These are phyloP conservation scores for Trebouxia sp. DNA, from an alignment of 139 green algal genomes.

Conservation along the genomic window DNA sequence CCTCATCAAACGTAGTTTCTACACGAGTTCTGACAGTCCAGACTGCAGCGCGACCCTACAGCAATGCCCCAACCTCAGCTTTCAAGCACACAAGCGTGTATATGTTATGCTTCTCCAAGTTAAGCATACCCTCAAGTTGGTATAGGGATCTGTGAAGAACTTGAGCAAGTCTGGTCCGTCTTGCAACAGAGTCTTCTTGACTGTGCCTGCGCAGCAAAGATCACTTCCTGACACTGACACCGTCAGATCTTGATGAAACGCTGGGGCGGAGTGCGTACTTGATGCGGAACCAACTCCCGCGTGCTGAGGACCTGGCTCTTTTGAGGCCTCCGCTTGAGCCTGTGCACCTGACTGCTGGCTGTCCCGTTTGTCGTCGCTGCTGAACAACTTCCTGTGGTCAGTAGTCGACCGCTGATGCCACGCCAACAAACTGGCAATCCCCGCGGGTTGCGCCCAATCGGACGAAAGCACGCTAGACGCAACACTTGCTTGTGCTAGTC, in stretches of 20 bases:
- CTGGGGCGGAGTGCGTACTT: too few relatives aligned
- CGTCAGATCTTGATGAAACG: too few relatives aligned
- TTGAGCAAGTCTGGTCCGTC: neutral
- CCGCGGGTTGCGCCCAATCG: neutral
- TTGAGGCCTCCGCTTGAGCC: neutral
- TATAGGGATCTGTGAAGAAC: neutral
- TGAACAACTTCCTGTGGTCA: neutral
- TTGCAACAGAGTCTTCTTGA: neutral
- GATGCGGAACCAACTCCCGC: too few relatives aligned
- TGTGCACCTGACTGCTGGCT: neutral
- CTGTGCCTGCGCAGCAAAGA: neutral
- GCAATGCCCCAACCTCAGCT: too few relatives aligned
- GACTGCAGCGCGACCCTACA: neutral
- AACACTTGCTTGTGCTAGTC: neutral
- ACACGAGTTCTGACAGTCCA: neutral
- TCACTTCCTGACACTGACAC: neutral
- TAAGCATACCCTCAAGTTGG: neutral
- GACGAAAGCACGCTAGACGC: neutral
- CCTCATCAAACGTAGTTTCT: constrained; percentile 15
- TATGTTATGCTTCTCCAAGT: too few relatives aligned
- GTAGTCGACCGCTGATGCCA: neutral
- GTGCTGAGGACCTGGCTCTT: neutral
- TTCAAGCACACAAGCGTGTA: too few relatives aligned
- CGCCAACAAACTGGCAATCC: neutral
- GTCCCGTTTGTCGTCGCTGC: constrained; percentile 8